These are phyloP conservation scores for Stachybotrys elegans DNA, from an alignment of 2,329 filamentous ascomycete species.

Conservation along the genomic window DNA sequence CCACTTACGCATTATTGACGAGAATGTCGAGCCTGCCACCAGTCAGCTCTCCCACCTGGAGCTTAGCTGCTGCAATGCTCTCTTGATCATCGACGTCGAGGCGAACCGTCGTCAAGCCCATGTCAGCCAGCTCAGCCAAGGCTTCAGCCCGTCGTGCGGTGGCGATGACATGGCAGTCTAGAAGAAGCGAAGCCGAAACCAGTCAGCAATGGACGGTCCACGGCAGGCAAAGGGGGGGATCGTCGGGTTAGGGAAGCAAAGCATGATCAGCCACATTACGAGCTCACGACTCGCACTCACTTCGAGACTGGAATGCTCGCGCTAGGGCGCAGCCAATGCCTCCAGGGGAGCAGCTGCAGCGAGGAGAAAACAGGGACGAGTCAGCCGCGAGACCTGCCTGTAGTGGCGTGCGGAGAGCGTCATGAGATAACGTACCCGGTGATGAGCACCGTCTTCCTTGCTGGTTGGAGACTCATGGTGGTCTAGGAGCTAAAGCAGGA, in stretches of 20 bases:
- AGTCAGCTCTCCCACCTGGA: conserved; percentile 25
- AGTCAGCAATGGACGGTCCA: background rate
- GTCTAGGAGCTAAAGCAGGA: too few relatives aligned
- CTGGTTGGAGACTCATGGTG: conserved; percentile 24
- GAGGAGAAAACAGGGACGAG: too few relatives aligned
- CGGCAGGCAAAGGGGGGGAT: background rate
- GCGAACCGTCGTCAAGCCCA: conserved; percentile 17
- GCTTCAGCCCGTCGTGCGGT: conserved; percentile 12
- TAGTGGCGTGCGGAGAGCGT: too few relatives aligned
- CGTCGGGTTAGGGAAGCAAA: too few relatives aligned
- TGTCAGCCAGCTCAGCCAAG: conserved; percentile 8
- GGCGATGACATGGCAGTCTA: conserved; percentile 13
- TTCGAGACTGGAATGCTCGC: conserved; percentile 40
- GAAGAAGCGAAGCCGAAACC: background rate
- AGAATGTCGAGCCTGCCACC: conserved; percentile 36
- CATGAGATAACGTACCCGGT: conserved; percentile 9
- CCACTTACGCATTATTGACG: conserved; percentile 32
- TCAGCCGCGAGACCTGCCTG: too few relatives aligned
- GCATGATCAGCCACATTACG: too few relatives aligned
- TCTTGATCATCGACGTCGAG: conserved; percentile 34
- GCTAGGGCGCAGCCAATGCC: conserved; percentile 45
- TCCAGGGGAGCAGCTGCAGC: conserved; percentile 41
- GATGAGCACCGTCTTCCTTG: conserved; percentile 8
- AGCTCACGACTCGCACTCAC: conserved; percentile 1
- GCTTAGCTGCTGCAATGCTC: conserved; percentile 26